A percentile compares a stretch with the other conserved stretches of the same genome.
Conservation (phyloP, 169 alveolate genomes). For the Sarcocystis neurona region DNA sequence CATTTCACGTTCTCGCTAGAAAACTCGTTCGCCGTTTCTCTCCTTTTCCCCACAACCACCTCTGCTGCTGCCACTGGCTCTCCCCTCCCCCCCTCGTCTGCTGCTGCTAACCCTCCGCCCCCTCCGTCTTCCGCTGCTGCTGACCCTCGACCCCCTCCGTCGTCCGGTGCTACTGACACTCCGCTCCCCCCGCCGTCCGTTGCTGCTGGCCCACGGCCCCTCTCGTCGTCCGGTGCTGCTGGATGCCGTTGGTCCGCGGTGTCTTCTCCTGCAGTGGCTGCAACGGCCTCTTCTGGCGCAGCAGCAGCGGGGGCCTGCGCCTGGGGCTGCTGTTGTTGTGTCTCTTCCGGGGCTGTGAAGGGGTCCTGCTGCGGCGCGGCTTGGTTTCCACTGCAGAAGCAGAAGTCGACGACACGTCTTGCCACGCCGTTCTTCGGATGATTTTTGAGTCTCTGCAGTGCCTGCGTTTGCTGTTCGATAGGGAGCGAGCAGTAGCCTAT, state of each 20-base stretch:
- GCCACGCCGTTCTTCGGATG: conserved; percentile 1
- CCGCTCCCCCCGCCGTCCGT: too few species aligned
- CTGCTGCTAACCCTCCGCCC: too few species aligned
- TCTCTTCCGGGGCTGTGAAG: too few species aligned
- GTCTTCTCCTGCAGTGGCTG: not conserved
- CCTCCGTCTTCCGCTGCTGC: too few species aligned
- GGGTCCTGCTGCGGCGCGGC: too few species aligned
- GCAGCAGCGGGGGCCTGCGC: not conserved
- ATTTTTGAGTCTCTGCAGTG: not conserved
- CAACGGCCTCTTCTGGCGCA: not conserved
- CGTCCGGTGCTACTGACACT: too few species aligned
- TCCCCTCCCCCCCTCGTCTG: too few species aligned
- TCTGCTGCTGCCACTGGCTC: too few species aligned
- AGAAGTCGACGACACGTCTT: not conserved
- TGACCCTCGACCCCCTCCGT: too few species aligned
- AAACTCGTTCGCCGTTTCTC: too few species aligned
- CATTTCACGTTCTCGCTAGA: too few species aligned
- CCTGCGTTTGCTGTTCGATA: not conserved
- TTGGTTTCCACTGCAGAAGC: not conserved
- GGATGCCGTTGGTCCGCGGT: not conserved
- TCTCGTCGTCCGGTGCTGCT: not conserved
- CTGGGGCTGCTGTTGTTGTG: conserved; percentile 38
- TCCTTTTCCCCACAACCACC: too few species aligned
- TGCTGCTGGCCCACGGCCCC: not conserved
- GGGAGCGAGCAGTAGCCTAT: not conserved